Evolutionary conservation across 768 basidiomycete species (phyloP).

Genomic region (Daedalea quercina): DNA sequence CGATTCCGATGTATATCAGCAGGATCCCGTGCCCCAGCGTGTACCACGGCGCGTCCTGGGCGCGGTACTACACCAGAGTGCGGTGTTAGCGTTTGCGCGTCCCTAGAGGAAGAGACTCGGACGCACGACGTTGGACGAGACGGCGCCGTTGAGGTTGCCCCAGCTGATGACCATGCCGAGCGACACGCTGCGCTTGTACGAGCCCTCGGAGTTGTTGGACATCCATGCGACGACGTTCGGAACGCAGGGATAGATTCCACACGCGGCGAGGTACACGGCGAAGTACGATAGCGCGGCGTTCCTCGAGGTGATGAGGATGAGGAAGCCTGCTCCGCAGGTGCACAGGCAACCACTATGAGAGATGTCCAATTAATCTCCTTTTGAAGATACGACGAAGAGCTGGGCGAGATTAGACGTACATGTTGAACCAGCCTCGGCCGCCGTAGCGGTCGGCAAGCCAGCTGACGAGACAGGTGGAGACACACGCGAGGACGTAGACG

Average conservation of each 20-base stretch:
- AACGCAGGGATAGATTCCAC: slow-evolving; percentile 72
- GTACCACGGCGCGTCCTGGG: slow-evolving; percentile 62
- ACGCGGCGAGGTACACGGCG: slow-evolving; percentile 64
- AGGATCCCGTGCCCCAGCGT: slow-evolving; percentile 56
- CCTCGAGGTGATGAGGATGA: slow-evolving; percentile 59
- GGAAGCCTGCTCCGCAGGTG: slow-evolving; percentile 48
- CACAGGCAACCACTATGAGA: slow-evolving; percentile 18
- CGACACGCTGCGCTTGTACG: slow-evolving; percentile 68
- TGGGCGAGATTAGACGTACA: slow-evolving; percentile 38
- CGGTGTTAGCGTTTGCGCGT: too few relatives aligned
- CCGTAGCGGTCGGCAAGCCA: slow-evolving; percentile 56
- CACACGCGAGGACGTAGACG: slow-evolving; percentile 64
- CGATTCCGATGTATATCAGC: slow-evolving; percentile 64
- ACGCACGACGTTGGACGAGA: slow-evolving; percentile 67
- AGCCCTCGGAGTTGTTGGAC: slow-evolving; percentile 67
- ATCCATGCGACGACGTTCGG: slow-evolving; percentile 50
- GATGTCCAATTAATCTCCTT: background rate
- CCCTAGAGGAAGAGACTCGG: too few relatives aligned
- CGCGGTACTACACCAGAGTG: slow-evolving; percentile 55
- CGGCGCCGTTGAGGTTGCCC: slow-evolving; percentile 74
- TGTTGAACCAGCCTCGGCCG: slow-evolving; percentile 55
- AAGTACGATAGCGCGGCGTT: slow-evolving; percentile 63
- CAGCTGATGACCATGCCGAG: slow-evolving; percentile 65
- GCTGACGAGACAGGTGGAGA: slow-evolving; percentile 58
- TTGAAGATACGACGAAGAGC: background rate